Evolutionary conservation across 345 rosid genomes (phyloP).

Genomic region (Hypericum perforatum): DNA sequence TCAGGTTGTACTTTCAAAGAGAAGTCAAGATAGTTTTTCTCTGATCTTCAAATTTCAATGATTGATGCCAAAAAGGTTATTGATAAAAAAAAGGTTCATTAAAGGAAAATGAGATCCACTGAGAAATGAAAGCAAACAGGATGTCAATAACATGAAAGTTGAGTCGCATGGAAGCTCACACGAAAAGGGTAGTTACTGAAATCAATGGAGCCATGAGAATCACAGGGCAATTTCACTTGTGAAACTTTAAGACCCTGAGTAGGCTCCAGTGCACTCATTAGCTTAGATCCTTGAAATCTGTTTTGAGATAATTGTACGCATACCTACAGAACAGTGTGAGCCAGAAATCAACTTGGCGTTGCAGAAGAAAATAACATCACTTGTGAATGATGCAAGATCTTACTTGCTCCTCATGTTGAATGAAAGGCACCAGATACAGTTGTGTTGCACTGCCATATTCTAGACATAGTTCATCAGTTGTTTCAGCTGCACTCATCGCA

Average conservation of each 20-base stretch:
- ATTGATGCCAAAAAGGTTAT: too few species aligned
- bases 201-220: conserved; percentile 77
- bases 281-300: conserved; percentile 53
- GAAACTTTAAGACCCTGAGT: conserved; percentile 52
- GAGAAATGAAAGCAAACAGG: too few species aligned
- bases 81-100: too few species aligned
- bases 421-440: conserved; percentile 63
- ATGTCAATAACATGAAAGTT: too few species aligned
- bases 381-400: conserved; percentile 10
- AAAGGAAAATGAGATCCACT: too few species aligned
- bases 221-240: conserved; percentile 79
- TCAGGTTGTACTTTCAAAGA: too few species aligned
- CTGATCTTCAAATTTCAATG: too few species aligned
- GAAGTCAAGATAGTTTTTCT: too few species aligned
- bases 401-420: conserved; percentile 76
- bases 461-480: conserved; percentile 53
- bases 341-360: conserved; percentile 11
- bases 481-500: conserved; percentile 40
- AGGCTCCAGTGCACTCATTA: conserved; percentile 42
- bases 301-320: conserved; percentile 55
- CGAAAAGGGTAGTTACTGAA: conserved; percentile 75
- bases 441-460: conserved; percentile 97
- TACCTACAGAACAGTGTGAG: conserved; percentile 38
- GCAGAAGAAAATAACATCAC: conserved; percentile 2
- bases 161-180: conserved; percentile 33